These are phyloP conservation scores for Cystobasidium slooffiae DNA, from an alignment of 1,284 basidiomycete species.

Conservation along the genomic window DNA sequence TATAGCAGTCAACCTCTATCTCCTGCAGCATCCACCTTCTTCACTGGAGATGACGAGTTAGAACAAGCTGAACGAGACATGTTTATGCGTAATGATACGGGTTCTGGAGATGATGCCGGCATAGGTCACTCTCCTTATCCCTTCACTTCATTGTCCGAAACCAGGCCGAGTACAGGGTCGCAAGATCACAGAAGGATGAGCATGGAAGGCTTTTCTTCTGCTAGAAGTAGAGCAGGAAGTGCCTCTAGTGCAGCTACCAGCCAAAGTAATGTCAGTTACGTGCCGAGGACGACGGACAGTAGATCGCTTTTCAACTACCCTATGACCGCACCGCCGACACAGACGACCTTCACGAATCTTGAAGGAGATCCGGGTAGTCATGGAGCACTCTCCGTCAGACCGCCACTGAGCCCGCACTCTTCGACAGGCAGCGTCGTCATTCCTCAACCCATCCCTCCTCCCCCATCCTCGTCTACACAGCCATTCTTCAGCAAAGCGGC, in stretches of 20 bases:
- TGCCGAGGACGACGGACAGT: constrained; percentile 37
- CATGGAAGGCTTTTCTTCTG: constrained; percentile 20
- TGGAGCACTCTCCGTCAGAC: not conserved
- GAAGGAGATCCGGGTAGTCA: constrained; percentile 8
- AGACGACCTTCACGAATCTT: constrained; percentile 36
- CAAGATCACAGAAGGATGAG: constrained; percentile 15
- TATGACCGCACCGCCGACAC: constrained; percentile 42
- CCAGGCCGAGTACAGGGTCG: constrained; percentile 6
- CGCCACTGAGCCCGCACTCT: constrained; percentile 7
- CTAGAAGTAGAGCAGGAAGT: constrained; percentile 24
- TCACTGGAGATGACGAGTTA: constrained; percentile 41
- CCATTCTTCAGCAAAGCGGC: constrained; percentile 39
- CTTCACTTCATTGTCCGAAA: not conserved
- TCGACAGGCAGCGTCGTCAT: constrained; percentile 32
- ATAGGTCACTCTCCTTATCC: not conserved
- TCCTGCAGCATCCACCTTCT: constrained; percentile 40
- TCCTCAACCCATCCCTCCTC: constrained; percentile 28
- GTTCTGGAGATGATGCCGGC: constrained; percentile 21
- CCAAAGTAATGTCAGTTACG: constrained; percentile 32
- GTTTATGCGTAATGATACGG: constrained; percentile 21
- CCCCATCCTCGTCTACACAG: constrained; percentile 40
- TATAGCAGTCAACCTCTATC: constrained; percentile 35
- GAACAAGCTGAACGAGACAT: constrained; percentile 41
- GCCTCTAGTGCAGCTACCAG: constrained; percentile 30
- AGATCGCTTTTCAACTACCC: constrained; percentile 12